Percentiles rank a stretch among this genome's conserved stretches.
Conservation (phyloP, 1,284 basidiomycete species). For the Tetrapyrgos nigripes region DNA sequence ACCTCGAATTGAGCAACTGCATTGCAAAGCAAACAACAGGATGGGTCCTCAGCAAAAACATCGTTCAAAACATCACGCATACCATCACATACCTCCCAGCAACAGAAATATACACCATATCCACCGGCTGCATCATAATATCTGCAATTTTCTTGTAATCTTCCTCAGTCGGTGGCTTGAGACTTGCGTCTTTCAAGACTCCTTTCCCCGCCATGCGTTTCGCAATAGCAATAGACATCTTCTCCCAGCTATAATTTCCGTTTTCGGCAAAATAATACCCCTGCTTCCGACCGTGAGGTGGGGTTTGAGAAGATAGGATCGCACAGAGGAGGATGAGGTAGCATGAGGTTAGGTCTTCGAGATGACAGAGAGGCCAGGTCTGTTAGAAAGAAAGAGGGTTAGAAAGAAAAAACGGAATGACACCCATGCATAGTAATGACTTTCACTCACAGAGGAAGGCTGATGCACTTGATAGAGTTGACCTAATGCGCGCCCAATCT, state of each 20-base stretch:
- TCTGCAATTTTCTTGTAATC: conserved; percentile 12
- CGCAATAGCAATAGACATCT: conserved; percentile 15
- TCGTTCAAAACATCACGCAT: neutral
- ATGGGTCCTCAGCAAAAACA: neutral
- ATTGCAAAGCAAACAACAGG: no score
- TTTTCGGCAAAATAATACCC: conserved; percentile 23
- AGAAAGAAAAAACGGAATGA: no score
- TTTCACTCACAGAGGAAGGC: conserved; percentile 5
- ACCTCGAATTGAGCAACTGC: conserved; percentile 14
- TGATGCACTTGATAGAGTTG: conserved; percentile 14
- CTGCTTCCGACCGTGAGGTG: conserved; percentile 9
- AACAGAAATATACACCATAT: conserved; percentile 13
- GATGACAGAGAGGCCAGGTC: conserved; percentile 20
- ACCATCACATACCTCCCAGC: conserved; percentile 15
- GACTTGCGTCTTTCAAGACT: neutral
- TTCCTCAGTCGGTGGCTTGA: conserved; percentile 4
- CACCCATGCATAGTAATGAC: no score
- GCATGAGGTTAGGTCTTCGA: conserved; percentile 16
- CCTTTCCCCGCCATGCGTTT: conserved; percentile 4
- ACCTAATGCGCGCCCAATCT: conserved; percentile 11
- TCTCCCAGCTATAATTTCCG: conserved; percentile 19
- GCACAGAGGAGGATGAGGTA: conserved; percentile 12
- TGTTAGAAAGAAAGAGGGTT: neutral
- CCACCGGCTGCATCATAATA: conserved; percentile 7
- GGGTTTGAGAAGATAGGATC: conserved; percentile 1